A percentile compares a stretch with the other conserved stretches of the same genome.
phyloP scores from a whole-genome alignment of 179 eudicot genomes.

The Silene vulgaris region DNA sequence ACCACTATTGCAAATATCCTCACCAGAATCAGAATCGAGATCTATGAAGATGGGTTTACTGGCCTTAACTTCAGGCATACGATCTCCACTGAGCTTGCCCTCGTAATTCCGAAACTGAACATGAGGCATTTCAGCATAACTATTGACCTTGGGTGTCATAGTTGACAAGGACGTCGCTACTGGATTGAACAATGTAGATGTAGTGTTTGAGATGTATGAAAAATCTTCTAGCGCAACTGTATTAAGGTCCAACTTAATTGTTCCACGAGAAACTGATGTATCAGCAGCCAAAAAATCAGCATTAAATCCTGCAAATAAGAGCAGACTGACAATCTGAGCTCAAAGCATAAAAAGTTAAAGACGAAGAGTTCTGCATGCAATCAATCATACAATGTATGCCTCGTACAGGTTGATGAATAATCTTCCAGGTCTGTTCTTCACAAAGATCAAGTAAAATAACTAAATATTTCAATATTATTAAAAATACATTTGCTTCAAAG shows the following conservation, averaged over 20 bases:
- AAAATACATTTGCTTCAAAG: too few species aligned
- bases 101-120: neutral
- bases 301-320: constrained; percentile 36
- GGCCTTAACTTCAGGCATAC: neutral
- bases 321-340: constrained; percentile 19
- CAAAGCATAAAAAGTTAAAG: constrained; percentile 1
- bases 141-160: constrained; percentile 17
- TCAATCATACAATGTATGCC: neutral
- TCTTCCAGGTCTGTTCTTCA: too few species aligned
- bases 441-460: neutral
- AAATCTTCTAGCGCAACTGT: constrained; percentile 32
- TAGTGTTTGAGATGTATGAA: constrained; percentile 25
- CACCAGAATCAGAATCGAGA: constrained; percentile 36
- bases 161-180: constrained; percentile 24
- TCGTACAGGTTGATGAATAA: neutral
- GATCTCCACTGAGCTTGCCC: constrained; percentile 16
- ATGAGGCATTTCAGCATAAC: constrained; percentile 8
- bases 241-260: constrained; percentile 45
- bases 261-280: constrained; percentile 19
- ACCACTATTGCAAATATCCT: constrained; percentile 22
- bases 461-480: neutral
- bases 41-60: constrained; percentile 21
- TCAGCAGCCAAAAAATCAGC: constrained; percentile 18
- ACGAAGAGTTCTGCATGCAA: neutral
- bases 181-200: constrained; percentile 25